Evolutionary conservation across 2,329 filamentous ascomycete species (phyloP).

Genomic region (Arthroderma sp.): DNA sequence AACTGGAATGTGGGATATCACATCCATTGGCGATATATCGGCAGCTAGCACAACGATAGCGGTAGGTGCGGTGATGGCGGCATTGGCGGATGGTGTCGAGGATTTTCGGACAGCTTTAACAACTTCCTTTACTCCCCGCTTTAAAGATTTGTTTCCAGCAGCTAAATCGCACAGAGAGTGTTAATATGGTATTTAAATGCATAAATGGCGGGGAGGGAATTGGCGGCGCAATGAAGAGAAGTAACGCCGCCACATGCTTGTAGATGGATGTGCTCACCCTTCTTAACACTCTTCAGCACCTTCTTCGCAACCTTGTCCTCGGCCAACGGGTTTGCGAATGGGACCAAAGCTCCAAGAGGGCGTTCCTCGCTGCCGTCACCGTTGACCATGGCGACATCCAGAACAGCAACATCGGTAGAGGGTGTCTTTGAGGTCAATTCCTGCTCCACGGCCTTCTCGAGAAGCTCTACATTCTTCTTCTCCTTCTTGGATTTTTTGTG

Average conservation of each 20-base stretch:
- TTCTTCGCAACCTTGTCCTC: slow-evolving; percentile 42
- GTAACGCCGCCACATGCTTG: not conserved
- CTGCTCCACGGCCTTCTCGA: slow-evolving; percentile 31
- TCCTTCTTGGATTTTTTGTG: slow-evolving; percentile 39
- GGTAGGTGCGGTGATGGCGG: slow-evolving; percentile 51
- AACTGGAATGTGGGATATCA: slow-evolving; percentile 94
- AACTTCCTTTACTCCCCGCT: slow-evolving; percentile 97
- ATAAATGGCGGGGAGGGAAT: not conserved
- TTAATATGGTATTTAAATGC: slow-evolving; percentile 13
- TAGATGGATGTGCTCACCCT: slow-evolving; percentile 27
- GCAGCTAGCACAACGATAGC: slow-evolving; percentile 82
- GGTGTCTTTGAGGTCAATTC: slow-evolving; percentile 28
- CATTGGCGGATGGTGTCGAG: slow-evolving; percentile 53
- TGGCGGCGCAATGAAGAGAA: slow-evolving; percentile 1
- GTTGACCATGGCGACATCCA: slow-evolving; percentile 18
- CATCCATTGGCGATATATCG: slow-evolving; percentile 96
- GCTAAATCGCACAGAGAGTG: slow-evolving; percentile 42
- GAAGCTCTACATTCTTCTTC: slow-evolving; percentile 31
- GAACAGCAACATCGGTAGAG: slow-evolving; percentile 19
- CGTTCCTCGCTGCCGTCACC: slow-evolving; percentile 19
- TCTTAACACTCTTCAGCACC: slow-evolving; percentile 42
- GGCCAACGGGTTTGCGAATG: slow-evolving; percentile 39
- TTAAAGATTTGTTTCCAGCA: slow-evolving; percentile 87
- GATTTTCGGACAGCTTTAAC: slow-evolving; percentile 97
- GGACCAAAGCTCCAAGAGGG: slow-evolving; percentile 37